Percentiles rank a stretch among this genome's conserved stretches.
These are phyloP conservation scores for Xylariomycetidae sp. DNA, from an alignment of 2,329 filamentous ascomycete genomes.

Conservation along the genomic window DNA sequence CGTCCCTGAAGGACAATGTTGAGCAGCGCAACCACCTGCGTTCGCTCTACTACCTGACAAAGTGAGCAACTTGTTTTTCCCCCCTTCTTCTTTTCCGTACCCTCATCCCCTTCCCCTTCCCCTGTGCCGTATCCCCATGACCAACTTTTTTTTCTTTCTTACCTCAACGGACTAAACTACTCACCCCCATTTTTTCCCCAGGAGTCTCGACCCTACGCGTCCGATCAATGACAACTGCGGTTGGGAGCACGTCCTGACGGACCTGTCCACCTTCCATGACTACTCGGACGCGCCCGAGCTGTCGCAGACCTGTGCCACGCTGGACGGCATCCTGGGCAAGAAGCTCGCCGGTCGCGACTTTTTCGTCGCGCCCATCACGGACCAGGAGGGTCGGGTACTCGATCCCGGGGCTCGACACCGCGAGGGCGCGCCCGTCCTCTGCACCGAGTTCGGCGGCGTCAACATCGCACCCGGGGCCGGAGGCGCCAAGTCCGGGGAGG, in stretches of 20 bases:
- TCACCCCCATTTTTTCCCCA: too few relatives aligned
- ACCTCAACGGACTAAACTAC: too few relatives aligned
- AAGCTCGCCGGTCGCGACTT: conserved; percentile 47
- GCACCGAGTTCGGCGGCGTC: conserved; percentile 64
- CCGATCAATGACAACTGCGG: conserved; percentile 69
- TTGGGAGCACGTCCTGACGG: conserved; percentile 63
- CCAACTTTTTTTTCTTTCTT: too few relatives aligned
- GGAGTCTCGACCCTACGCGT: conserved; percentile 55
- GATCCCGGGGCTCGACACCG: conserved; percentile 48
- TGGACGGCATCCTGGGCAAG: conserved; percentile 48
- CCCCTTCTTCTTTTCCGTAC: too few relatives aligned
- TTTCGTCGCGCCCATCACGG: conserved; percentile 45
- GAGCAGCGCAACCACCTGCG: conserved; percentile 62
- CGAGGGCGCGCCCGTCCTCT: conserved; percentile 56
- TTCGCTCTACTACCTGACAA: conserved; percentile 59
- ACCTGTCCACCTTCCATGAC: conserved; percentile 65
- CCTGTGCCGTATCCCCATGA: too few relatives aligned
- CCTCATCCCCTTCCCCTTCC: too few relatives aligned
- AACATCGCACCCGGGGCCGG: conserved; percentile 52
- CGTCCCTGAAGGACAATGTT: conserved; percentile 48
- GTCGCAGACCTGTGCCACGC: conserved; percentile 45
- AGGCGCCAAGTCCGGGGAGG: conserved; percentile 31
- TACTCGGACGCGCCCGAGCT: conserved; percentile 57
- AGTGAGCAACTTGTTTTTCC: conserved; percentile 33
- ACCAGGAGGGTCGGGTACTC: conserved; percentile 12